These are phyloP conservation scores for Monosporascus sp. DNA, from an alignment of 2,329 filamentous ascomycete genomes.

Conservation along the genomic window DNA sequence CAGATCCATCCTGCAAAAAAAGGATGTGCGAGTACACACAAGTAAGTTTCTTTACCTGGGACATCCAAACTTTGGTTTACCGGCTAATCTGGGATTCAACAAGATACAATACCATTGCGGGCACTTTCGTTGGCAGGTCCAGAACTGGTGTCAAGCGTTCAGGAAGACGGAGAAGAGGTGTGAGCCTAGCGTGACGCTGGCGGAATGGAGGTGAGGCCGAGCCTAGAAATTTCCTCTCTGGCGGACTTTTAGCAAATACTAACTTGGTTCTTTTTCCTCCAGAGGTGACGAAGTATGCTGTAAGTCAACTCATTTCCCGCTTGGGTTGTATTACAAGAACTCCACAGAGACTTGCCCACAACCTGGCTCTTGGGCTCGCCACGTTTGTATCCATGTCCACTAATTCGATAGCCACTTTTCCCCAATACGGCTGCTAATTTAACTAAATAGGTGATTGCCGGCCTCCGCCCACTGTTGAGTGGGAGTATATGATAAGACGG, in stretches of 20 bases:
- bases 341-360: no score
- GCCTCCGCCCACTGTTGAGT: not conserved
- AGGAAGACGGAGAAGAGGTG: conserved; percentile 2
- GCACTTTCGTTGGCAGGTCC: conserved; percentile 3
- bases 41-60: not conserved
- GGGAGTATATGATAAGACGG: not conserved
- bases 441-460: not conserved
- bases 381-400: no score
- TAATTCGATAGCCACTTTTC: no score
- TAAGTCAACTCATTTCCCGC: not conserved
- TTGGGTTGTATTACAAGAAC: no score
- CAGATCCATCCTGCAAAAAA: not conserved
- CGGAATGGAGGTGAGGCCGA: conserved; percentile 1
- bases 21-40: not conserved
- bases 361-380: no score
- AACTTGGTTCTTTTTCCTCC: not conserved
- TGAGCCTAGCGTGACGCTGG: conserved; percentile 1
- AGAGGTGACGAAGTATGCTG: conserved; percentile 5
- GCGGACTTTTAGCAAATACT: not conserved
- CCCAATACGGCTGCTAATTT: not conserved
- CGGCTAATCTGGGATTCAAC: no score
- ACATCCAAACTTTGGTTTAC: not conserved
- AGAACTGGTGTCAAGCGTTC: conserved; percentile 2
- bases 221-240: not conserved
- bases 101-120: conserved; percentile 3